Conservation (phyloP, 768 basidiomycete species). For the Clitopilus passeckerianus region DNA sequence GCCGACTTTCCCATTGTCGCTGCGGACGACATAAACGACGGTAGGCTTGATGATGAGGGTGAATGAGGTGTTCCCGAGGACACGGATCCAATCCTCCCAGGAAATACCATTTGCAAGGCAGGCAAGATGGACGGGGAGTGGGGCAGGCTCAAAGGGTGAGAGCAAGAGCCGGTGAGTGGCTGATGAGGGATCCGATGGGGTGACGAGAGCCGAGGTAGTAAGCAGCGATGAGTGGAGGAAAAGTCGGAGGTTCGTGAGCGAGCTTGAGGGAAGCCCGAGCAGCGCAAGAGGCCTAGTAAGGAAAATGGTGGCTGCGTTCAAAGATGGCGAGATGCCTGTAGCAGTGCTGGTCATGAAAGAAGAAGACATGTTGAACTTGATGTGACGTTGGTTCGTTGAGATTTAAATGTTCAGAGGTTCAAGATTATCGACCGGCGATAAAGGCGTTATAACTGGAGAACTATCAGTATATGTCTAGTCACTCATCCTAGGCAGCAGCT, state of each 20-base stretch:
- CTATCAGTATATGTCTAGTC: not conserved
- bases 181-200: conserved; percentile 12
- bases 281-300: conserved; percentile 30
- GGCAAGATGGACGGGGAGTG: conserved; percentile 28
- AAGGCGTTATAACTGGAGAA: not conserved
- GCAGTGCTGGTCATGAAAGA: conserved; percentile 15
- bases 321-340: conserved; percentile 13
- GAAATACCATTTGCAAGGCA: conserved; percentile 25
- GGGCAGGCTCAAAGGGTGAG: conserved; percentile 17
- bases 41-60: conserved; percentile 26
- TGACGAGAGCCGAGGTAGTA: conserved; percentile 17
- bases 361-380: not conserved
- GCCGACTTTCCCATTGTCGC: conserved; percentile 18
- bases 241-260: conserved; percentile 19
- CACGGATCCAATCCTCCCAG: conserved; percentile 32
- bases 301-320: conserved; percentile 28
- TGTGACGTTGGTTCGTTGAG: no score
- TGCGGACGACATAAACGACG: conserved; percentile 20
- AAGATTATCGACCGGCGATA: conserved; percentile 1
- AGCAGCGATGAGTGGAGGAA: conserved; percentile 18
- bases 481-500: not conserved
- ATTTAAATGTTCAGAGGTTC: not conserved
- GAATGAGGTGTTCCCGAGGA: conserved; percentile 28
- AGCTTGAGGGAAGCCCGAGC: conserved; percentile 12
- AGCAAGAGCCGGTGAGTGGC: conserved; percentile 12